These are phyloP conservation scores for Metschnikowia hibisci DNA, from an alignment of 805 yeast species.

Conservation along the genomic window DNA sequence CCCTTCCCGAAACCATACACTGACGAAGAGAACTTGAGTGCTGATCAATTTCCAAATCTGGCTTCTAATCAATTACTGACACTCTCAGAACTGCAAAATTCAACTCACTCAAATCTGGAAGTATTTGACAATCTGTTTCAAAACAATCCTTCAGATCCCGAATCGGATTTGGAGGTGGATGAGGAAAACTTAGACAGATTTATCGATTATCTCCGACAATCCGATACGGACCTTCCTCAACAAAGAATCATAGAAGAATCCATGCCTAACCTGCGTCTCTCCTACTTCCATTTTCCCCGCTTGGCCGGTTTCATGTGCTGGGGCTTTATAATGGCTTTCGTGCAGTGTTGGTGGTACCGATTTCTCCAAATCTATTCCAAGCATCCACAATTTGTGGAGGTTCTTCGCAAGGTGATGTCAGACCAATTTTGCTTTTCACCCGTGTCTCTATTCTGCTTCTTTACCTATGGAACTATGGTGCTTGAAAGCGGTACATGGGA, in stretches of 20 bases:
- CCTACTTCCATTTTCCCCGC: constrained; percentile 61
- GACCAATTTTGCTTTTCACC: constrained; percentile 93
- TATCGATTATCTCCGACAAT: constrained; percentile 32
- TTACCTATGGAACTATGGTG: constrained; percentile 77
- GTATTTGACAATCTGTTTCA: neutral
- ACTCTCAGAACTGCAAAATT: too few relatives aligned
- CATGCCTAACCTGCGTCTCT: constrained; percentile 14
- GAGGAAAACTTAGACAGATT: constrained; percentile 30
- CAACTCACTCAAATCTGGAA: too few relatives aligned
- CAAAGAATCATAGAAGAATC: neutral
- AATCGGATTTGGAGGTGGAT: constrained; percentile 20
- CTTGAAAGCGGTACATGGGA: constrained; percentile 69
- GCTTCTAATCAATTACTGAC: too few relatives aligned
- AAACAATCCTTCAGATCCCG: neutral
- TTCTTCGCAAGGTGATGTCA: constrained; percentile 78
- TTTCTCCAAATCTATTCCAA: constrained; percentile 77
- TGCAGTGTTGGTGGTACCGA: constrained; percentile 86
- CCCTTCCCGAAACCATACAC: neutral
- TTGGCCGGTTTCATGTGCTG: constrained; percentile 77
- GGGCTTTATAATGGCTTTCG: constrained; percentile 81
- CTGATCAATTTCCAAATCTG: too few relatives aligned
- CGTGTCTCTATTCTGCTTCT: constrained; percentile 71
- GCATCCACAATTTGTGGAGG: constrained; percentile 81
- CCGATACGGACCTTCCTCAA: constrained; percentile 16
- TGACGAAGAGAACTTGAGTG: neutral